phyloP scores from a whole-genome alignment of 2,329 filamentous ascomycete species.

The Colletotrichum sp. region DNA sequence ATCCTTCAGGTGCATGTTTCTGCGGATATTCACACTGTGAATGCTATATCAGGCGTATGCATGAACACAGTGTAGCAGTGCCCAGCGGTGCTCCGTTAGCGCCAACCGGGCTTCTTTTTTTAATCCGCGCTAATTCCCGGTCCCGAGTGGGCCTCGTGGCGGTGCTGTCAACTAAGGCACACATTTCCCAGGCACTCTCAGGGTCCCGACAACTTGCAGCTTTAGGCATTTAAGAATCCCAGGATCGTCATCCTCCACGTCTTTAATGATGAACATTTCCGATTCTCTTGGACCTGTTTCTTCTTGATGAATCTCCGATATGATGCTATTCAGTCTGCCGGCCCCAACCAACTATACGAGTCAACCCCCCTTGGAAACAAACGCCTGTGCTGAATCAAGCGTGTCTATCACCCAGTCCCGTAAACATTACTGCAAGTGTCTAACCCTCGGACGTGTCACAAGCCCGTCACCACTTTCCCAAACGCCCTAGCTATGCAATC shows the following conservation, averaged over 20 bases:
- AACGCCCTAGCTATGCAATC: background rate
- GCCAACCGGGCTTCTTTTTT: conserved; percentile 10
- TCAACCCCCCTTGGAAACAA: background rate
- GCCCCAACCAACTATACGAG: background rate
- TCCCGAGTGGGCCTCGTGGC: conserved; percentile 5
- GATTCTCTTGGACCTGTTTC: background rate
- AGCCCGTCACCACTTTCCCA: background rate
- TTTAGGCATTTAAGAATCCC: background rate
- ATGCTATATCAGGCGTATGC: accelerated
- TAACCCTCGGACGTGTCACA: background rate
- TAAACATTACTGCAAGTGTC: background rate
- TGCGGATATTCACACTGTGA: background rate
- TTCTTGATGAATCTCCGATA: background rate
- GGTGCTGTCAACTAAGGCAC: background rate
- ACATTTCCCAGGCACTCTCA: background rate
- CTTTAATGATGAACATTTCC: background rate
- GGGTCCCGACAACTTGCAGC: background rate
- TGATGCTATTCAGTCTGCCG: background rate
- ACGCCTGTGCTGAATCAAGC: background rate
- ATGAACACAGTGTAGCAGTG: background rate
- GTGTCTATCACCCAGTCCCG: background rate
- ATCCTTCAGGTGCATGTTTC: background rate
- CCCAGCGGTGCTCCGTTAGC: background rate
- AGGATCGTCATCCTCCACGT: background rate
- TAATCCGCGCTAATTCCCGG: conserved; percentile 9